Conservation (phyloP, 1,284 basidiomycete species). For the Irpex lacteus region DNA sequence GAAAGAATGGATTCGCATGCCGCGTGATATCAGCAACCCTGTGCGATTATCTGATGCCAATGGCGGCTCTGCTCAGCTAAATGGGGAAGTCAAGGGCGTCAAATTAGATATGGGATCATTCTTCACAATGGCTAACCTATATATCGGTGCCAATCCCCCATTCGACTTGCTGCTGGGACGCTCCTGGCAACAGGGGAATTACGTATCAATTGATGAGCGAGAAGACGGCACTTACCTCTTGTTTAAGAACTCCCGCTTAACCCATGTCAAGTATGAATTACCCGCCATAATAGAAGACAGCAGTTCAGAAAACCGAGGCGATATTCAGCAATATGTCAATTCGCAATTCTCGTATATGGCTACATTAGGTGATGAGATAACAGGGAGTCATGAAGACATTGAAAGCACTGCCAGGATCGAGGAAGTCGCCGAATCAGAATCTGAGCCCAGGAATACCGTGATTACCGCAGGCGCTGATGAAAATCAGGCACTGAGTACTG, state of each 20-base stretch:
- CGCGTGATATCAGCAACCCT: background rate
- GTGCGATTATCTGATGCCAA: slow-evolving; percentile 7
- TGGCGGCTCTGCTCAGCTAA: background rate
- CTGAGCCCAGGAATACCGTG: no score
- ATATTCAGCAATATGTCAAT: no score
- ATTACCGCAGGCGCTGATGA: no score
- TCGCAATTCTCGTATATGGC: no score
- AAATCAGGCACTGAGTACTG: no score
- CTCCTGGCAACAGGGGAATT: slow-evolving; percentile 27
- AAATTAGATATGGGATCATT: slow-evolving; percentile 1
- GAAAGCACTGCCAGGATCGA: no score
- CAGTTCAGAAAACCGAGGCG: no score
- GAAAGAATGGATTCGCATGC: background rate
- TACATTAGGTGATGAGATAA: no score
- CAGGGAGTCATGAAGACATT: no score
- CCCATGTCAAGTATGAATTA: slow-evolving; percentile 1
- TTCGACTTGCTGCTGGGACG: slow-evolving; percentile 27
- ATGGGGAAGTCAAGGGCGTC: background rate
- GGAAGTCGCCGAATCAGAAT: no score
- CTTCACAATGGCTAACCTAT: slow-evolving; percentile 16
- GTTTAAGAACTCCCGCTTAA: slow-evolving; percentile 5
- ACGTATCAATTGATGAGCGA: slow-evolving; percentile 26
- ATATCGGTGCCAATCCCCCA: slow-evolving; percentile 18
- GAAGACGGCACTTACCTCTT: slow-evolving; percentile 23
- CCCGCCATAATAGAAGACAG: background rate